Percentiles rank a stretch among this genome's conserved stretches.
These are phyloP conservation scores for Somion occarium DNA, from an alignment of 1,284 basidiomycete genomes.

Conservation along the genomic window DNA sequence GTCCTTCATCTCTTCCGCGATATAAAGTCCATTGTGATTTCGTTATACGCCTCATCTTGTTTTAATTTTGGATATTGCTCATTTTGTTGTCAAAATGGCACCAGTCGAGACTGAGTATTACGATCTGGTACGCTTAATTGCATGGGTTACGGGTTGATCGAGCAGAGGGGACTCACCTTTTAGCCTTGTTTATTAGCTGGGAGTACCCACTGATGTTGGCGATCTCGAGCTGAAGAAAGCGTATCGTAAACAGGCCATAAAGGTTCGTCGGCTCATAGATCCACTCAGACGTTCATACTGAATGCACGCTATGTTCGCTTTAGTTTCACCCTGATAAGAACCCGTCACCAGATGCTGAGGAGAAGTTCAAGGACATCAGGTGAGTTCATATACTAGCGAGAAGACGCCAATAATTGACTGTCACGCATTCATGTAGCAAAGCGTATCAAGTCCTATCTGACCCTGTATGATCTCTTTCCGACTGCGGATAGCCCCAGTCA, in stretches of 20 bases:
- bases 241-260: conserved; percentile 93
- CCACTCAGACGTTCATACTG: neutral
- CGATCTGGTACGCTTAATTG: conserved; percentile 33
- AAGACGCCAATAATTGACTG: neutral
- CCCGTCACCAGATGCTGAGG: conserved; percentile 79
- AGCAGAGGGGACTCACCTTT: too few species aligned
- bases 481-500: conserved; percentile 1
- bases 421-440: conserved; percentile 50
- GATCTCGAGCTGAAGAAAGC: conserved; percentile 91
- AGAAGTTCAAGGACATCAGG: conserved; percentile 94
- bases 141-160: too few species aligned
- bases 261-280: conserved; percentile 44
- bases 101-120: conserved; percentile 48
- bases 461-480: conserved; percentile 44
- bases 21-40: too few species aligned
- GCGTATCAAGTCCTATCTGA: conserved; percentile 88
- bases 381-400: neutral
- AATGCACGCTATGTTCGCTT: neutral
- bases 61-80: too few species aligned
- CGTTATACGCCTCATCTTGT: too few species aligned
- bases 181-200: too few species aligned
- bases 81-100: conserved; percentile 27
- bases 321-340: conserved; percentile 96
- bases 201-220: conserved; percentile 43
- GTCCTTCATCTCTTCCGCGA: too few species aligned